These are phyloP conservation scores for Colletotrichum echinochloae DNA, from an alignment of 2,329 filamentous ascomycete genomes.

Conservation along the genomic window DNA sequence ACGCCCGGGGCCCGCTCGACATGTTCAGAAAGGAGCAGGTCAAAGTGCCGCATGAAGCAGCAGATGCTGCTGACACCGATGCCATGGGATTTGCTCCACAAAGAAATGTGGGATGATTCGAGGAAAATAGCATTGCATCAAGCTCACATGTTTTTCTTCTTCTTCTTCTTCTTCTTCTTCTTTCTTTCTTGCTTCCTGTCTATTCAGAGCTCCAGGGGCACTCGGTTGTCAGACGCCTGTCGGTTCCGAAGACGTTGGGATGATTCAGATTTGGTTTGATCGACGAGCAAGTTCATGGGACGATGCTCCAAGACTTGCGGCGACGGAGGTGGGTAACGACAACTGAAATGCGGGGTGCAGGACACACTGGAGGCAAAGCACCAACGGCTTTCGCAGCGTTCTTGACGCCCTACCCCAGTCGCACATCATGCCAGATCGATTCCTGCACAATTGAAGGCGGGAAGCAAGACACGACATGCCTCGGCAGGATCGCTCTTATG, in stretches of 20 bases:
- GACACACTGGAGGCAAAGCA: conserved; percentile 8
- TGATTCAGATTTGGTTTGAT: conserved; percentile 40
- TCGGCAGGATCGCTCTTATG: background rate
- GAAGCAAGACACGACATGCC: conserved; percentile 7
- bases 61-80: background rate
- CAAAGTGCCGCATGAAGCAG: background rate
- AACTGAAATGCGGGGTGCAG: conserved; percentile 34
- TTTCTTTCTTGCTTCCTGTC: background rate
- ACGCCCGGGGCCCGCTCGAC: background rate
- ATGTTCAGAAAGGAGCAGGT: background rate
- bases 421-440: conserved; percentile 39
- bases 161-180: background rate
- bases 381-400: background rate
- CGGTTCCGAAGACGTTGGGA: conserved; percentile 36
- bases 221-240: conserved; percentile 39
- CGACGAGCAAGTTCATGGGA: conserved; percentile 26
- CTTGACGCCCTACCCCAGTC: conserved; percentile 11
- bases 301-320: conserved; percentile 18
- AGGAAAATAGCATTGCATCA: conserved; percentile 24
- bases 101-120: background rate
- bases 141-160: conserved; percentile 9
- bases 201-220: conserved; percentile 13
- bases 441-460: conserved; percentile 30
- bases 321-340: conserved; percentile 13
- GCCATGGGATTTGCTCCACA: background rate